A percentile compares a stretch with the other conserved stretches of the same genome.
phyloP scores from a whole-genome alignment of 495 filamentous ascomycete genomes.

The Letharia columbiana region DNA sequence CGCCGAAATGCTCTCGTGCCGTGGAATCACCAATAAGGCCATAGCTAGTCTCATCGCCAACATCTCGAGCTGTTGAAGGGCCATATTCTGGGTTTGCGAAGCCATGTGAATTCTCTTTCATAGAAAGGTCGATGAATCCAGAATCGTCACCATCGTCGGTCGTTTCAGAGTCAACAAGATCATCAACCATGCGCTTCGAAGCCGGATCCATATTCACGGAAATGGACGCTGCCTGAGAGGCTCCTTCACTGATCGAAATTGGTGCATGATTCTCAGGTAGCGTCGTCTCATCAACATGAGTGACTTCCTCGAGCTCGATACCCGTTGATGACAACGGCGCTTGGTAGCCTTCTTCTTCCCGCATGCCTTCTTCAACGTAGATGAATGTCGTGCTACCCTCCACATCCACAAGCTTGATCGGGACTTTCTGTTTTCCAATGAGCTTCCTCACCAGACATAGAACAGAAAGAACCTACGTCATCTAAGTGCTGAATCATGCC shows the following conservation, averaged over 20 bases:
- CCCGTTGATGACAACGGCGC: constrained; percentile 29
- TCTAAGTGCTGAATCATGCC: constrained; percentile 50
- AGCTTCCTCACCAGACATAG: constrained; percentile 7
- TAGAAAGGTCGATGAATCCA: not conserved
- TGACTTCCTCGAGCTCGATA: constrained; percentile 41
- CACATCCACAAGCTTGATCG: constrained; percentile 36
- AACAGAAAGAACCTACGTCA: constrained; percentile 34
- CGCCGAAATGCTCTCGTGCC: constrained; percentile 12
- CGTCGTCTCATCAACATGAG: constrained; percentile 30
- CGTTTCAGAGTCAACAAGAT: constrained; percentile 50
- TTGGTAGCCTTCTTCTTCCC: constrained; percentile 30
- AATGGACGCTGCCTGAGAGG: constrained; percentile 40
- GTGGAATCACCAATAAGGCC: constrained; percentile 16
- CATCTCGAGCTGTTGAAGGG: not conserved
- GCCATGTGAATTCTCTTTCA: not conserved
- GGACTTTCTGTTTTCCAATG: constrained; percentile 33
- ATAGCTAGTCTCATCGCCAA: constrained; percentile 21
- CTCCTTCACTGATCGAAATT: constrained; percentile 29
- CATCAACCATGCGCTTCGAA: constrained; percentile 40
- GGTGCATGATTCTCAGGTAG: constrained; percentile 23
- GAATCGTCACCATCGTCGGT: constrained; percentile 37
- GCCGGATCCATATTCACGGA: constrained; percentile 36
- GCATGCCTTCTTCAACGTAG: constrained; percentile 48
- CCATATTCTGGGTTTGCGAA: not conserved
- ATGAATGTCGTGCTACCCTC: constrained; percentile 41